These are phyloP conservation scores for Aspergillus sclerotioniger DNA, from an alignment of 495 filamentous ascomycete species.

Conservation along the genomic window DNA sequence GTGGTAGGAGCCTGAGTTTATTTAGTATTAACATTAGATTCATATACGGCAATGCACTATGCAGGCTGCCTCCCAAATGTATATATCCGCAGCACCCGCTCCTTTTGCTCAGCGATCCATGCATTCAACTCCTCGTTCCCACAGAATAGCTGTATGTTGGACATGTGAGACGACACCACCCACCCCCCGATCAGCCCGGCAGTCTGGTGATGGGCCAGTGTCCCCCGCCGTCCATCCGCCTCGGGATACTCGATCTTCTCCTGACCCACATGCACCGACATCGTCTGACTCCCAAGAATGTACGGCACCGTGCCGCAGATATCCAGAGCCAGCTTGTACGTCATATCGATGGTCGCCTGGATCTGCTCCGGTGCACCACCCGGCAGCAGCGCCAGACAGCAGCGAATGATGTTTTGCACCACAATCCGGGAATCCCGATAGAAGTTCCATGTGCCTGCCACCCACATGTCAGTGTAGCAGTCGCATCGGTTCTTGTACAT, in stretches of 20 bases:
- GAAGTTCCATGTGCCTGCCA: conserved; percentile 60
- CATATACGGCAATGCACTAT: too few species aligned
- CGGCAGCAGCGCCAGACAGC: conserved; percentile 27
- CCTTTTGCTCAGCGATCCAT: conserved; percentile 34
- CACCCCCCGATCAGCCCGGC: conserved; percentile 41
- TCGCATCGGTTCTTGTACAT: conserved; percentile 56
- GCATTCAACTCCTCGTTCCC: conserved; percentile 26
- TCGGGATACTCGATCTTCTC: conserved; percentile 37
- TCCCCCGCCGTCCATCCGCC: conserved; percentile 26
- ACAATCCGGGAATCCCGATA: conserved; percentile 60
- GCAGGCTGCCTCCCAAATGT: conserved; percentile 10
- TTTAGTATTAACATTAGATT: too few species aligned
- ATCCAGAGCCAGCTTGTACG: conserved; percentile 35
- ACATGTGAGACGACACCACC: conserved; percentile 28
- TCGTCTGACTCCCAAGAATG: conserved; percentile 39
- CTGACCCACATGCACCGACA: conserved; percentile 28
- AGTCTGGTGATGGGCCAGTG: conserved; percentile 27
- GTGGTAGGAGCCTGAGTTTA: too few species aligned
- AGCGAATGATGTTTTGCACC: conserved; percentile 50
- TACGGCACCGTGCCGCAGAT: conserved; percentile 44
- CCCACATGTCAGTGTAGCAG: conserved; percentile 58
- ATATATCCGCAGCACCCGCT: conserved; percentile 35
- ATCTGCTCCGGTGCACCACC: conserved; percentile 10
- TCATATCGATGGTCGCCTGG: conserved; percentile 19
- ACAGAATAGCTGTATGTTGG: conserved; percentile 22